phyloP scores from a whole-genome alignment of 2,329 filamentous ascomycete species.

The Knufia petricola region DNA sequence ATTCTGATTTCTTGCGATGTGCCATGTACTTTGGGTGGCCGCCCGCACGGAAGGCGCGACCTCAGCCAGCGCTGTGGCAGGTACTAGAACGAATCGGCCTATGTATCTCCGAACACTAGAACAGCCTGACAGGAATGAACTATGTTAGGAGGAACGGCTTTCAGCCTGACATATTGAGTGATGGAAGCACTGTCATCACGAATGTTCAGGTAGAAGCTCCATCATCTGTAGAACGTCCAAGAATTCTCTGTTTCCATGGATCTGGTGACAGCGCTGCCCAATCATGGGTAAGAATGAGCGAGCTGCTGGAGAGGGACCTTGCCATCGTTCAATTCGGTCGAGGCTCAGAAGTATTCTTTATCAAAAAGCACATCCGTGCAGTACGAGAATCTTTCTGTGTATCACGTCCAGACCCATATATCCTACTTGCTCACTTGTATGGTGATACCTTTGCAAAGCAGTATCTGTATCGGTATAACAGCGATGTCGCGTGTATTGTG shows the following conservation, averaged over 20 bases:
- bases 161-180: no score
- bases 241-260: conserved; percentile 7
- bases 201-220: no score
- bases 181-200: no score
- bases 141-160: no score
- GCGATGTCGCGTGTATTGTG: conserved; percentile 30
- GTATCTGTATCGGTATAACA: conserved; percentile 27
- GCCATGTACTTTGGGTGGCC: no score
- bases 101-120: no score
- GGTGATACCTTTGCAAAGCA: conserved; percentile 33
- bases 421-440: conserved; percentile 33
- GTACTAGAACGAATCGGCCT: no score
- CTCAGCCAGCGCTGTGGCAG: no score
- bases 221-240: background rate
- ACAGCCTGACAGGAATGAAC: no score
- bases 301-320: background rate
- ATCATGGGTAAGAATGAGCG: background rate
- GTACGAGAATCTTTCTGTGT: background rate
- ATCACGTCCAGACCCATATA: conserved; percentile 19
- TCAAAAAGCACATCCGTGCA: background rate
- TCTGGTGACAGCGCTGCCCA: background rate
- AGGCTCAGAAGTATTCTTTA: background rate
- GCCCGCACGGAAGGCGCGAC: no score
- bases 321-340: background rate
- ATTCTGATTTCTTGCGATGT: no score